A percentile compares a stretch with the other conserved stretches of the same genome.
Evolutionary conservation across 495 filamentous ascomycete genomes (phyloP).

Genomic region (Thermochaetoides thermophila): DNA sequence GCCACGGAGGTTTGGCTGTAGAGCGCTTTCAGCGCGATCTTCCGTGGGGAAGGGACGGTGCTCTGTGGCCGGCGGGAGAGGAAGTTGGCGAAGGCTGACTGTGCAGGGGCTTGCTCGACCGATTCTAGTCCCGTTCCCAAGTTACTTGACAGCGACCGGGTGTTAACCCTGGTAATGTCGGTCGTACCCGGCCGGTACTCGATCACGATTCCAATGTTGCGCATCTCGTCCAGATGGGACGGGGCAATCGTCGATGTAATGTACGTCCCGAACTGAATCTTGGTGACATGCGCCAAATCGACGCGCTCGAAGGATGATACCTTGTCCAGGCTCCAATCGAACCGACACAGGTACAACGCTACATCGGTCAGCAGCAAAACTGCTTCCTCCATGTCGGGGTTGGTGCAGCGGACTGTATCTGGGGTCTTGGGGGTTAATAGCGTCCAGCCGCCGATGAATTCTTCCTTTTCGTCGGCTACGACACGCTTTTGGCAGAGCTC

Average conservation of each 20-base stretch:
- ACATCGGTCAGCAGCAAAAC: constrained; percentile 74
- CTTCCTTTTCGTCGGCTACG: constrained; percentile 66
- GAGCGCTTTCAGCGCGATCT: constrained; percentile 45
- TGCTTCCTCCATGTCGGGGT: constrained; percentile 67
- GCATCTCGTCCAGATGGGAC: constrained; percentile 54
- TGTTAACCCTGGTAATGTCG: constrained; percentile 66
- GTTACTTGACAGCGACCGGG: constrained; percentile 57
- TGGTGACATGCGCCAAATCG: constrained; percentile 51
- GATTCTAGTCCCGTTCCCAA: constrained; percentile 11
- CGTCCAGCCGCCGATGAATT: constrained; percentile 75
- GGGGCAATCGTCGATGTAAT: constrained; percentile 73
- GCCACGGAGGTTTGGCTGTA: constrained; percentile 37
- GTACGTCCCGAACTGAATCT: constrained; percentile 68
- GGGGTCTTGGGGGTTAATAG: constrained; percentile 41
- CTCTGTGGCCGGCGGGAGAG: constrained; percentile 14
- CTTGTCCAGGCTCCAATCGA: constrained; percentile 89
- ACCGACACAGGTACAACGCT: constrained; percentile 73
- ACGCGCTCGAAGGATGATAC: constrained; percentile 82
- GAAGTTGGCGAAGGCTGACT: constrained; percentile 17
- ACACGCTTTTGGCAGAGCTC: constrained; percentile 73
- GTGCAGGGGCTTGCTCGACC: neutral
- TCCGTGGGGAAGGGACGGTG: constrained; percentile 10
- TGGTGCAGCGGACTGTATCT: constrained; percentile 49
- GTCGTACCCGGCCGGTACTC: constrained; percentile 52
- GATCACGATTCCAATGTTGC: constrained; percentile 72